A percentile compares a stretch with the other conserved stretches of the same genome.
Evolutionary conservation across 1,284 basidiomycete genomes (phyloP).

Genomic region (Malassezia cuniculi): DNA sequence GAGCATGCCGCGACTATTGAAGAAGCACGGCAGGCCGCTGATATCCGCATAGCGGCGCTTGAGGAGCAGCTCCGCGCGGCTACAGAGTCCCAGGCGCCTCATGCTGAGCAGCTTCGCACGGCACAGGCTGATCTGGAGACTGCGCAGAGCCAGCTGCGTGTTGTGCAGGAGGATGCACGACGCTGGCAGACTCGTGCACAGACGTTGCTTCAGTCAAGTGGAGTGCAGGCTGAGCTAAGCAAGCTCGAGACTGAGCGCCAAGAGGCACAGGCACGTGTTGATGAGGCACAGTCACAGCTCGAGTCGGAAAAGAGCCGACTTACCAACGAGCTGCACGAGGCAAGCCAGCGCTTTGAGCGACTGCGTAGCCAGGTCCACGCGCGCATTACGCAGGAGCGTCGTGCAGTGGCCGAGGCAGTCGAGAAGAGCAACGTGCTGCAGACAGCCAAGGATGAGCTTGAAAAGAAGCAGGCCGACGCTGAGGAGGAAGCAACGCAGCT

Average conservation of each 20-base stretch:
- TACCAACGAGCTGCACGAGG: slow-evolving; percentile 16
- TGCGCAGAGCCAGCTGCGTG: slow-evolving; percentile 56
- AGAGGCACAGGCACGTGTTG: slow-evolving; percentile 20
- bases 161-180: slow-evolving; percentile 64
- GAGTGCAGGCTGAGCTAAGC: slow-evolving; percentile 56
- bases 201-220: slow-evolving; percentile 68
- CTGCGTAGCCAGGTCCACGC: slow-evolving; percentile 32
- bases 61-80: slow-evolving; percentile 49
- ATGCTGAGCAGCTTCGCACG: slow-evolving; percentile 58
- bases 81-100: slow-evolving; percentile 60
- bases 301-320: slow-evolving; percentile 7
- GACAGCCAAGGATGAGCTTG: slow-evolving; percentile 43
- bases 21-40: slow-evolving; percentile 60
- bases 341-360: slow-evolving; percentile 30
- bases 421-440: slow-evolving; percentile 45
- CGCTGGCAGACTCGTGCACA: slow-evolving; percentile 74
- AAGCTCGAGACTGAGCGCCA: slow-evolving; percentile 35
- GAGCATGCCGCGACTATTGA: slow-evolving; percentile 77
- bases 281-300: slow-evolving; percentile 18
- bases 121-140: slow-evolving; percentile 64
- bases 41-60: slow-evolving; percentile 49
- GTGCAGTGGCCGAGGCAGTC: slow-evolving; percentile 36
- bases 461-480: slow-evolving; percentile 16
- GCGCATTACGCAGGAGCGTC: slow-evolving; percentile 26
- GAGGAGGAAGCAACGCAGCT: slow-evolving; percentile 21